These are phyloP conservation scores for Ramalina intermedia DNA, from an alignment of 495 filamentous ascomycete genomes.

Conservation along the genomic window DNA sequence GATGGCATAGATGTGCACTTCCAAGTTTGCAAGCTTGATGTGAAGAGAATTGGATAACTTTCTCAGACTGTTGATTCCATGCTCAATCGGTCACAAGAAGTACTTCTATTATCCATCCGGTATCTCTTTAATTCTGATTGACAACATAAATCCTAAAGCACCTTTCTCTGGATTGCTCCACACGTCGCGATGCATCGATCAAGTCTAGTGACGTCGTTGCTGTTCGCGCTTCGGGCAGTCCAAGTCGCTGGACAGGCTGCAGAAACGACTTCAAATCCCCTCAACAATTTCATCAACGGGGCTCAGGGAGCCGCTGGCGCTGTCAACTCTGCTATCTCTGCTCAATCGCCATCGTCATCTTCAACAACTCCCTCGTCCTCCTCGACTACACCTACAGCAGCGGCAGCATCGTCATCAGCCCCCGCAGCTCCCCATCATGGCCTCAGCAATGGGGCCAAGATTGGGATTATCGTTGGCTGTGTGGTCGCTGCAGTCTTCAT, in stretches of 20 bases:
- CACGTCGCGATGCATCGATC: neutral
- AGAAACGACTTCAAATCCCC: conserved; percentile 8
- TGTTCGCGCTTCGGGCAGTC: neutral
- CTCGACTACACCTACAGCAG: conserved; percentile 6
- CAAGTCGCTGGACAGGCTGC: conserved; percentile 7
- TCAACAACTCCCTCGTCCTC: conserved; percentile 7
- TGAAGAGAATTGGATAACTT: too few species aligned
- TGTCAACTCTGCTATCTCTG: conserved; percentile 8
- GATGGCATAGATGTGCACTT: neutral
- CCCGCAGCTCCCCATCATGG: conserved; percentile 10
- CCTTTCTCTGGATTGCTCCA: too few species aligned
- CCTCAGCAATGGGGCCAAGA: conserved; percentile 14
- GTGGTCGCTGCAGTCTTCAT: conserved; percentile 12
- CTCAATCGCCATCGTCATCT: conserved; percentile 6
- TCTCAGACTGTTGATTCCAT: too few species aligned
- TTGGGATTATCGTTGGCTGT: conserved; percentile 16
- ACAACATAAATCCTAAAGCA: too few species aligned
- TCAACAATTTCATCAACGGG: conserved; percentile 16
- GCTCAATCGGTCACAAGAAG: too few species aligned
- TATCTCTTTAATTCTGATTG: too few species aligned
- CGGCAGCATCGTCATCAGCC: conserved; percentile 9
- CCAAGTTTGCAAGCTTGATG: too few species aligned
- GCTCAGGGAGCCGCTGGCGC: conserved; percentile 7
- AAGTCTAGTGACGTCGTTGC: neutral
- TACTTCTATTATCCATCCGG: too few species aligned